Conservation (phyloP, 176 grass and related monocot genomes). For the Triticum timopheevii region DNA sequence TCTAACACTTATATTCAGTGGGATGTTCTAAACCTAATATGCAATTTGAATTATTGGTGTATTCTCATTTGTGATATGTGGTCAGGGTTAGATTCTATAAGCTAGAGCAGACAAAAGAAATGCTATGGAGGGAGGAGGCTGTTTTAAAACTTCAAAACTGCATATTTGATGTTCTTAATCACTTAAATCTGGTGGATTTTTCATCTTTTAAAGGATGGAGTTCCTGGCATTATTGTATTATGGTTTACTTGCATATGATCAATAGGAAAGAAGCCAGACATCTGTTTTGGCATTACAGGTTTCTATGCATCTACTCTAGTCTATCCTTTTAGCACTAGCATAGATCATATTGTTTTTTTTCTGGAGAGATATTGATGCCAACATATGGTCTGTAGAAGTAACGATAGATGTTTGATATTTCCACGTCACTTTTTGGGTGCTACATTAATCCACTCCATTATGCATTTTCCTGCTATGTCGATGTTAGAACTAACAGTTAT, state of each 20-base stretch:
- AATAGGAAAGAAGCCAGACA: conserved; percentile 5
- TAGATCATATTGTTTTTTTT: neutral
- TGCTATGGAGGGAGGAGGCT: conserved; percentile 12
- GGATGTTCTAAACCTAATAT: neutral
- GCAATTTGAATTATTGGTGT: neutral
- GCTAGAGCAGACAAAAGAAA: conserved; percentile 5
- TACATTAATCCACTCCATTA: neutral
- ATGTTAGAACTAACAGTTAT: conserved; percentile 13
- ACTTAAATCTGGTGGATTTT: neutral
- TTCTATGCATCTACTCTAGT: neutral
- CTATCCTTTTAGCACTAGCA: conserved; percentile 10
- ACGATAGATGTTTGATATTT: conserved; percentile 9
- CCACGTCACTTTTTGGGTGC: neutral
- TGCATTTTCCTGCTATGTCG: neutral
- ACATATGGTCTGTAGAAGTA: conserved; percentile 7
- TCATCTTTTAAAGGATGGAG: neutral
- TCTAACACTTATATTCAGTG: conserved; percentile 14
- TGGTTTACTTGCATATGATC: neutral
- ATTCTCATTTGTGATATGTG: neutral
- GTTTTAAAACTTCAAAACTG: conserved; percentile 35
- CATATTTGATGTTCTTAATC: neutral
- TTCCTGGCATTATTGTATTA: neutral
- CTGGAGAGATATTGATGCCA: neutral
- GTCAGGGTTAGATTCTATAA: conserved; percentile 16
- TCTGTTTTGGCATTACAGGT: conserved; percentile 18